These are phyloP conservation scores for Pichia kudriavzevii DNA, from an alignment of 1,139 yeast species.

Conservation along the genomic window DNA sequence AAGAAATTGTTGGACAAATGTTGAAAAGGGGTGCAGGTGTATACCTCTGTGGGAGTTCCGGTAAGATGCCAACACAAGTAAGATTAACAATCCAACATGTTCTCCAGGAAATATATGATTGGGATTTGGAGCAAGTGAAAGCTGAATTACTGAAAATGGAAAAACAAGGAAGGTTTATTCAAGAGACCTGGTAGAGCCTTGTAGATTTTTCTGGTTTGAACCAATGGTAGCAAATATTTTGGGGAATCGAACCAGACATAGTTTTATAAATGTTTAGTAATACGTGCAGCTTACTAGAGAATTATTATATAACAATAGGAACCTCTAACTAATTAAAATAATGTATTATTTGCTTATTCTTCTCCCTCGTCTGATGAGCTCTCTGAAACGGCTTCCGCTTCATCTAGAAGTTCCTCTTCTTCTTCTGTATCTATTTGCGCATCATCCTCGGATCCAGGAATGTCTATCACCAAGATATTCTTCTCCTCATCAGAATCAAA, in stretches of 20 bases:
- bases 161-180: slow-evolving; percentile 60
- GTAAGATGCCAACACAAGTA: slow-evolving; percentile 91
- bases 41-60: slow-evolving; percentile 88
- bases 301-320: too few species aligned
- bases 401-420: neutral
- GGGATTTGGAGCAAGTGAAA: slow-evolving; percentile 38
- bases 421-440: slow-evolving; percentile 3
- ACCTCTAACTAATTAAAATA: too few species aligned
- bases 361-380: neutral
- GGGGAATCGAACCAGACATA: too few species aligned
- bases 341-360: neutral
- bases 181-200: slow-evolving; percentile 88
- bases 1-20: slow-evolving; percentile 41
- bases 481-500: slow-evolving; percentile 11
- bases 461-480: slow-evolving; percentile 10
- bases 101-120: slow-evolving; percentile 31
- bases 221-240: too few species aligned
- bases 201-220: too few species aligned
- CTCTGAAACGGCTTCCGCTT: slow-evolving; percentile 1
- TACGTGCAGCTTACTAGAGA: too few species aligned
- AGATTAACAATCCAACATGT: slow-evolving; percentile 65
- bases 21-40: slow-evolving; percentile 52
- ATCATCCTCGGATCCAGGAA: slow-evolving; percentile 11
- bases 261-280: too few species aligned
- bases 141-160: slow-evolving; percentile 54